These are phyloP conservation scores for Castanea mollissima DNA, from an alignment of 306 rosid species.

Conservation along the genomic window DNA sequence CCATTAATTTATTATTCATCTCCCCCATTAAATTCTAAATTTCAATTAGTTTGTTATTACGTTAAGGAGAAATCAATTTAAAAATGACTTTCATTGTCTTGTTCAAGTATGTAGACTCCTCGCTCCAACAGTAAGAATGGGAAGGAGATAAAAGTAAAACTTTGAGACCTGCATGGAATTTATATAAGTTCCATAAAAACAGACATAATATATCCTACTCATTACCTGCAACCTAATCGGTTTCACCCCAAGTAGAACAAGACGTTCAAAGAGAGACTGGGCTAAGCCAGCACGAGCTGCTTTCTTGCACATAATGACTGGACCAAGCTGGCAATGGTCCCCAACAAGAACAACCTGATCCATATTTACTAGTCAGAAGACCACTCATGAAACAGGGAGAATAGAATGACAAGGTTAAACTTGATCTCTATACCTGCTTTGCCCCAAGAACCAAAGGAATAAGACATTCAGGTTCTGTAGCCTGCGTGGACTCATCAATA, in stretches of 20 bases:
- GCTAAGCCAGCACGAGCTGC: constrained; percentile 99
- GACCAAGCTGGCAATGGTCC: constrained; percentile 99
- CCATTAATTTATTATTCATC: background rate
- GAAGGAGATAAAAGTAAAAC: background rate
- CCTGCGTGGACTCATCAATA: constrained; percentile 99
- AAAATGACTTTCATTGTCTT: background rate
- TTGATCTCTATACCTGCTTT: constrained; percentile 68
- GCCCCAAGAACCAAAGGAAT: constrained; percentile 99
- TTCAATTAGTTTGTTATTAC: background rate
- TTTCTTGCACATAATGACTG: constrained; percentile 99
- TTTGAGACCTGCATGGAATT: background rate
- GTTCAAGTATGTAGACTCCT: background rate
- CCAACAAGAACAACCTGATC: constrained; percentile 96
- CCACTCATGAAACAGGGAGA: background rate
- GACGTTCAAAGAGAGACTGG: constrained; percentile 97
- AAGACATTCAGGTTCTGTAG: constrained; percentile 98
- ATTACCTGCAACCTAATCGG: constrained; percentile 98
- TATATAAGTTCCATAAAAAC: background rate
- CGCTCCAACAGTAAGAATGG: background rate
- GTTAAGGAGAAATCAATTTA: background rate
- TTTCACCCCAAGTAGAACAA: constrained; percentile 92
- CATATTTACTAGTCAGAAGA: constrained; percentile 21
- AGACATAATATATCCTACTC: background rate
- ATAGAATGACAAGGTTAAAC: background rate
- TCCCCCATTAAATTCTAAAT: background rate